Evolutionary conservation across 768 basidiomycete species (phyloP).

Genomic region (Dentipellis sp.): DNA sequence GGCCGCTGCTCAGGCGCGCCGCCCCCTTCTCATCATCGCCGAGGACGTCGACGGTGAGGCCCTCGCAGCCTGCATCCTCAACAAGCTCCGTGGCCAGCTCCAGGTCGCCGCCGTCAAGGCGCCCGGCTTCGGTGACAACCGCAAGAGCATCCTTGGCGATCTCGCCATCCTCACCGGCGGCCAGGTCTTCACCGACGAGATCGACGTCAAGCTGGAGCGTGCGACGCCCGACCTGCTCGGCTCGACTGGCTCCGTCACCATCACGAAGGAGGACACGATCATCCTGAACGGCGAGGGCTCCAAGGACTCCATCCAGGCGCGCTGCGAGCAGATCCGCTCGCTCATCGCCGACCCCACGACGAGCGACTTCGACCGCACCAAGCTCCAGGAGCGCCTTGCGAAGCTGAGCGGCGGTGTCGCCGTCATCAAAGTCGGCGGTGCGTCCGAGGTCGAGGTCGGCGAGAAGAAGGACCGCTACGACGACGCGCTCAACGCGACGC

Average conservation of each 20-base stretch:
- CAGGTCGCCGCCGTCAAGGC: slow-evolving; percentile 94
- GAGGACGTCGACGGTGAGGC: slow-evolving; percentile 98
- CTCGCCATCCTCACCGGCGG: slow-evolving; percentile 96
- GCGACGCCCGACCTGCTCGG: slow-evolving; percentile 86
- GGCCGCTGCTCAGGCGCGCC: slow-evolving; percentile 67
- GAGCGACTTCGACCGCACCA: slow-evolving; percentile 87
- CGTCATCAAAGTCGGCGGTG: slow-evolving; percentile 95
- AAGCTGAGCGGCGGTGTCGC: slow-evolving; percentile 96
- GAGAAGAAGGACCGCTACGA: slow-evolving; percentile 99
- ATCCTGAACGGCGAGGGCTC: slow-evolving; percentile 88
- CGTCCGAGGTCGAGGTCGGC: slow-evolving; percentile 90
- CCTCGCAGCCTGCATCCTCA: slow-evolving; percentile 94
- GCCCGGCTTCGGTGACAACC: slow-evolving; percentile 98
- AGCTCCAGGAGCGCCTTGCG: slow-evolving; percentile 94
- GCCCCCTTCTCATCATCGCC: slow-evolving; percentile 92
- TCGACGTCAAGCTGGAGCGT: slow-evolving; percentile 95
- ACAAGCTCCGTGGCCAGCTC: slow-evolving; percentile 98
- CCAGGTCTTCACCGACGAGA: slow-evolving; percentile 86
- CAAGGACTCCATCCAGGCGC: slow-evolving; percentile 83
- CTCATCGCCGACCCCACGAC: slow-evolving; percentile 78
- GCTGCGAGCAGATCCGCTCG: slow-evolving; percentile 92
- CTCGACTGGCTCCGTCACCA: slow-evolving; percentile 81
- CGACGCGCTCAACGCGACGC: slow-evolving; percentile 94
- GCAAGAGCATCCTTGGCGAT: slow-evolving; percentile 96
- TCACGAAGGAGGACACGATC: slow-evolving; percentile 98